Evolutionary conservation across 805 yeast species (phyloP).

Genomic region (Zygoascus bituminiphila): DNA sequence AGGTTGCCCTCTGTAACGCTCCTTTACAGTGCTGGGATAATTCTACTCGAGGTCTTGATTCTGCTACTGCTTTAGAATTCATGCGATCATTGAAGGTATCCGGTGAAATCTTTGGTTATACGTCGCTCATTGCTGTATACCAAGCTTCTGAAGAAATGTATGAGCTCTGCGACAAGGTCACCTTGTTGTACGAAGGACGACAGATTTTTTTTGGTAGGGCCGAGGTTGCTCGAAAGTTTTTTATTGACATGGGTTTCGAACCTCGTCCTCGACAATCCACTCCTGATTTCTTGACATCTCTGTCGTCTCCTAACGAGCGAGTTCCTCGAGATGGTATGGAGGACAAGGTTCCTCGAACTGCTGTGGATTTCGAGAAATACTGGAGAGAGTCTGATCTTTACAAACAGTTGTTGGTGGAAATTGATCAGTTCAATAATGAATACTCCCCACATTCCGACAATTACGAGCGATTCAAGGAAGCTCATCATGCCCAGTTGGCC

Average conservation of each 20-base stretch:
- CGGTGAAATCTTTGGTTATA: conserved; percentile 40
- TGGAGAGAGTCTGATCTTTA: conserved; percentile 44
- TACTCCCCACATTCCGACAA: conserved; percentile 21
- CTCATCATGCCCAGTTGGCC: conserved; percentile 25
- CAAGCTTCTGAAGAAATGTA: conserved; percentile 51
- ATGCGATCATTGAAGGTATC: conserved; percentile 49
- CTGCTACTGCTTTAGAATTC: conserved; percentile 63
- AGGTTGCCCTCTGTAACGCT: conserved; percentile 39
- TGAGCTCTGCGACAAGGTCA: conserved; percentile 46
- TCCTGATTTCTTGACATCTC: conserved; percentile 49
- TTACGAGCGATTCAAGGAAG: conserved; percentile 22
- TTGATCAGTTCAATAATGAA: conserved; percentile 31
- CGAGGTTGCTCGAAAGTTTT: conserved; percentile 39
- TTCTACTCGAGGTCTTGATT: conserved; percentile 63
- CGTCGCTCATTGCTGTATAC: conserved; percentile 55
- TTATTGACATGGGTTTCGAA: conserved; percentile 46
- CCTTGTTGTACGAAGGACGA: conserved; percentile 46
- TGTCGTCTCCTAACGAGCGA: conserved; percentile 48
- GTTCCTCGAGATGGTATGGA: conserved; percentile 37
- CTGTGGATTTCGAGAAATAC: conserved; percentile 42
- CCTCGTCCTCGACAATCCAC: conserved; percentile 53
- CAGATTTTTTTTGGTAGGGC: conserved; percentile 48
- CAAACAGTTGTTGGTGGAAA: conserved; percentile 32
- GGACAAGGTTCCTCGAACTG: conserved; percentile 43
- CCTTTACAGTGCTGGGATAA: conserved; percentile 56